Percentiles rank a stretch among this genome's conserved stretches.
Evolutionary conservation across 2,329 filamentous ascomycete species (phyloP).

Genomic region (Ascochyta clinopodiicola): DNA sequence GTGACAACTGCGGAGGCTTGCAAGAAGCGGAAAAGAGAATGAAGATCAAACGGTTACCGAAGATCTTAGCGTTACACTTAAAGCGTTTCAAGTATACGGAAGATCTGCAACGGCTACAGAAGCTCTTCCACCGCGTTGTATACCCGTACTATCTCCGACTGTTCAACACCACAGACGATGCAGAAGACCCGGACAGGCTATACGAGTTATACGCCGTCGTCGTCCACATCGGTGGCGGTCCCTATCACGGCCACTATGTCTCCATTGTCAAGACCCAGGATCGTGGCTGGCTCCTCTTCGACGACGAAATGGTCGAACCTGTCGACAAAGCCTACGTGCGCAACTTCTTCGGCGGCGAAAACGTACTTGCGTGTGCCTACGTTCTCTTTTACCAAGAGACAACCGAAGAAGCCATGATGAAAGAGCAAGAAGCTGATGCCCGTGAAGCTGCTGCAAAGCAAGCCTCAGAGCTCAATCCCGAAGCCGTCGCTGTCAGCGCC

Average conservation of each 20-base stretch:
- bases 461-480: conserved; percentile 57
- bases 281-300: conserved; percentile 92
- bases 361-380: conserved; percentile 89
- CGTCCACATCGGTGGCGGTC: conserved; percentile 94
- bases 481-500: conserved; percentile 59
- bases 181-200: conserved; percentile 87
- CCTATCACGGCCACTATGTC: conserved; percentile 97
- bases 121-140: conserved; percentile 94
- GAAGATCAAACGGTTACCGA: conserved; percentile 96
- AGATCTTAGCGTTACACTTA: conserved; percentile 87
- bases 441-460: conserved; percentile 48
- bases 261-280: conserved; percentile 98
- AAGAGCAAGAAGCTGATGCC: conserved; percentile 84
- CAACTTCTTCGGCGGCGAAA: conserved; percentile 93
- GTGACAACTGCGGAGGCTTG: conserved; percentile 92
- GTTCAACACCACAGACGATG: conserved; percentile 97
- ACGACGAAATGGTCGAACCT: conserved; percentile 98
- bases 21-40: conserved; percentile 99
- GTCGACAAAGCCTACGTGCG: conserved; percentile 95
- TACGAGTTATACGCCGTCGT: conserved; percentile 98
- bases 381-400: conserved; percentile 98
- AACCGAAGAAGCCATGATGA: conserved; percentile 69
- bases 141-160: conserved; percentile 96
- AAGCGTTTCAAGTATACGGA: conserved; percentile 99
- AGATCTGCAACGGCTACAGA: conserved; percentile 89